phyloP scores from a whole-genome alignment of 1,139 yeast genomes.

The Geotrichum bryndzae region DNA sequence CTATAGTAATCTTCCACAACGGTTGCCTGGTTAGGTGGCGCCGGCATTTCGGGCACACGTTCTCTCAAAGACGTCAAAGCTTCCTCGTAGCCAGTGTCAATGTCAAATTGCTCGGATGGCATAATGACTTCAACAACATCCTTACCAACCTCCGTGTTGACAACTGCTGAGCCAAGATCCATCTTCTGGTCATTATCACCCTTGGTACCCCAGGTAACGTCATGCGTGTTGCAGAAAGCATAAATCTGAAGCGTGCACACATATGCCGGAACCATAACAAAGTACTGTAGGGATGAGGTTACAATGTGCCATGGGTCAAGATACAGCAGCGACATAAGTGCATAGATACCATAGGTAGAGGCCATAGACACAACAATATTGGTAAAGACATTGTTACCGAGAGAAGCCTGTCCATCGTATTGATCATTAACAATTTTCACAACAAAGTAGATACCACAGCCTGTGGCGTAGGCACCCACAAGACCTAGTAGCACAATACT shows the following conservation, averaged over 20 bases:
- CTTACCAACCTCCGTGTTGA: slow-evolving; percentile 48
- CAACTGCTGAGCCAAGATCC: slow-evolving; percentile 60
- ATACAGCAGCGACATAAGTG: slow-evolving; percentile 70
- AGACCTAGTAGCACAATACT: slow-evolving; percentile 67
- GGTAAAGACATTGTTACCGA: slow-evolving; percentile 50
- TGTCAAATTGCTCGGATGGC: slow-evolving; percentile 83
- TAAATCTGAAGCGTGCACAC: slow-evolving; percentile 87
- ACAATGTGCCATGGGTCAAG: slow-evolving; percentile 93
- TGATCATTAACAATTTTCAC: slow-evolving; percentile 44
- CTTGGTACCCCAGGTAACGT: slow-evolving; percentile 96
- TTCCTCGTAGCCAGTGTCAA: slow-evolving; percentile 79
- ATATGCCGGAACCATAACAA: slow-evolving; percentile 79
- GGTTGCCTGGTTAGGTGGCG: slow-evolving; percentile 3
- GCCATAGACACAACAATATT: slow-evolving; percentile 74
- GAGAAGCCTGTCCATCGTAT: slow-evolving; percentile 35
- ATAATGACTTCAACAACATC: slow-evolving; percentile 76
- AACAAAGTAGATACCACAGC: slow-evolving; percentile 79
- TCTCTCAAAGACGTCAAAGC: slow-evolving; percentile 69
- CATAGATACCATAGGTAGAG: slow-evolving; percentile 83
- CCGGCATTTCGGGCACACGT: slow-evolving; percentile 47
- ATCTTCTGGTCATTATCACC: slow-evolving; percentile 77
- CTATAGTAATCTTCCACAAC: slow-evolving; percentile 65
- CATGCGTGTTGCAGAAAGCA: slow-evolving; percentile 94
- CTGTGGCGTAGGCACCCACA: slow-evolving; percentile 75
- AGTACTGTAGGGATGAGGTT: slow-evolving; percentile 79